Base-by-base conservation (phyloP, 2,329 filamentous ascomycete species). In the Fusarium hostae region DNA sequence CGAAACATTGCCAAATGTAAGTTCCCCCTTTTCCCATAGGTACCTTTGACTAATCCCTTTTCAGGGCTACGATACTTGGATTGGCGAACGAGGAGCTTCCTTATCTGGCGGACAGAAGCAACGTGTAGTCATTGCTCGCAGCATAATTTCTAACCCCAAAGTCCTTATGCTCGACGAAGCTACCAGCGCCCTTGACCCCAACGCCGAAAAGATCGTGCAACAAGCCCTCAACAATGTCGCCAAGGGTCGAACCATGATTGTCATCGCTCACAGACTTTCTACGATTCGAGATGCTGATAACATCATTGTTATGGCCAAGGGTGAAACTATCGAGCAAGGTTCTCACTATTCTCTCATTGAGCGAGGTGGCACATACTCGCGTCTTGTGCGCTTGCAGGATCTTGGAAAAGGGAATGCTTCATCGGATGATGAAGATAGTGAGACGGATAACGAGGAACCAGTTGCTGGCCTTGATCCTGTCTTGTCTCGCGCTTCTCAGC, bases 151-250 rank as follows among this genome's bases (percentile, higher is more conserved):
- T 26, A 83, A 90, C 60, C 90, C 90, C 0, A 83, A 83, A 6
- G 88, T 93, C 45, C 81, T 93, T 1, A 86, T 93, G 34, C 82
- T 93, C 3, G 91, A 93, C 70, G 91, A 93, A 78, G 91, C 91
- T 3, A 93, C 91, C 0, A 90, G 87, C 51, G 89, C 90, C 2
- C 77, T 85, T 13, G 83, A 85, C 44, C 81, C 83, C 5, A 81
- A 81, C 16, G 81, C 84, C 5, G 84, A 86, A 57, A 81, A 82
- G 32, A 82, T 87, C 26, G 88, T 90, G 1, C 88, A 90, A 68
- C 78, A 83, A 55, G 88, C 88, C 1, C 82, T 90, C 24, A 86
- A 87, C 67, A 84, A 86, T 9, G 81, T 81, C 11, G 87, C 88
- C 3, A 82, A 84, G 47, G 86, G 86, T 28, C 84, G 90, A 22